A percentile compares a stretch with the other conserved stretches of the same genome.
Evolutionary conservation across 2,329 filamentous ascomycete species (phyloP).

Genomic region (Teratosphaeria nubilosa): DNA sequence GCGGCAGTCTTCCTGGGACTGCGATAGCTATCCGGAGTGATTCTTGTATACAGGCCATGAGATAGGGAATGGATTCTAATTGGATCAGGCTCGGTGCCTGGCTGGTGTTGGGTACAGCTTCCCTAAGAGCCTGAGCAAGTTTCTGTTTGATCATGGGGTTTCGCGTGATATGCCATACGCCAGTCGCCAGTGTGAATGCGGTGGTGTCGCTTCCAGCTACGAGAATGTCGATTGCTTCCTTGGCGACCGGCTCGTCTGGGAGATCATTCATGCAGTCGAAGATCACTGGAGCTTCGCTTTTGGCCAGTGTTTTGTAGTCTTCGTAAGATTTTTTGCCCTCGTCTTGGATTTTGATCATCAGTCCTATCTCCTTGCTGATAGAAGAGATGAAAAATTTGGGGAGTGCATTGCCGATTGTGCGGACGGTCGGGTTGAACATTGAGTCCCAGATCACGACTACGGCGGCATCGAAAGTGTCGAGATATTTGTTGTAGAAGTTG

Average conservation of each 20-base stretch:
- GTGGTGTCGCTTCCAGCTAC: slow-evolving; percentile 1
- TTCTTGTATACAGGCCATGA: slow-evolving; percentile 28
- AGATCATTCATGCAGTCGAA: not conserved
- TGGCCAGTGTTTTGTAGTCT: not conserved
- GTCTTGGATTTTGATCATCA: not conserved
- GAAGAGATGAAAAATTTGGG: not conserved
- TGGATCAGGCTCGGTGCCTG: slow-evolving; percentile 29
- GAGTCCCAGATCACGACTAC: not conserved
- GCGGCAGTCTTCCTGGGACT: slow-evolving; percentile 4
- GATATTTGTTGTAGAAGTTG: not conserved
- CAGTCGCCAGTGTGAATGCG: not conserved
- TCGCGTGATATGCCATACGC: not conserved
- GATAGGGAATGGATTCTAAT: slow-evolving; percentile 25
- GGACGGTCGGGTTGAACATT: not conserved
- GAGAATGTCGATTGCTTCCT: not conserved
- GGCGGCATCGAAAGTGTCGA: not conserved
- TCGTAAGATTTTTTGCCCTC: not conserved
- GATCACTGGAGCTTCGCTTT: not conserved
- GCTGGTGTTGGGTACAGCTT: slow-evolving; percentile 7
- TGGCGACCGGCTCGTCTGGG: not conserved
- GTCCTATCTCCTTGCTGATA: not conserved
- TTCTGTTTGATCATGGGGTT: not conserved
- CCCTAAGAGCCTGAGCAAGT: not conserved
- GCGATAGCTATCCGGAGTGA: slow-evolving; percentile 3
- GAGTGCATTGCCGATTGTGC: not conserved